A percentile compares a stretch with the other conserved stretches of the same genome.
Evolutionary conservation across 2,329 filamentous ascomycete species (phyloP).

Genomic region (Arthrocladium fulminans): DNA sequence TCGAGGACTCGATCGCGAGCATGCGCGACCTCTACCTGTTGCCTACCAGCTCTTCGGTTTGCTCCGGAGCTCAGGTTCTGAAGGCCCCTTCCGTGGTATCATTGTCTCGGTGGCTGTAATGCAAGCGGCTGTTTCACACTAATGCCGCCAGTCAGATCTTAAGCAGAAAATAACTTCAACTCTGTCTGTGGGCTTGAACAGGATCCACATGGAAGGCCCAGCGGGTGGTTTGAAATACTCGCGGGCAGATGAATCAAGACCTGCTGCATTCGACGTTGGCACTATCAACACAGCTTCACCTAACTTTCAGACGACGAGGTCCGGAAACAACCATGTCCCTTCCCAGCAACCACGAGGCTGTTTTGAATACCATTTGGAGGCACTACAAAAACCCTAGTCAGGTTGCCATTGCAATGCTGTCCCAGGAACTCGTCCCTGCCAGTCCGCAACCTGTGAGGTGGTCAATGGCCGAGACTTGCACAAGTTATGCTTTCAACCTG

Average conservation of each 20-base stretch:
- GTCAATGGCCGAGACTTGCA: neutral
- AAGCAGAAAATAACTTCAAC: neutral
- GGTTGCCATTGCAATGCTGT: neutral
- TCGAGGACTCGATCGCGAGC: no score
- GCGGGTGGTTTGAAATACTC: neutral
- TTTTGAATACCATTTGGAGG: neutral
- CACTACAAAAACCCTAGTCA: neutral
- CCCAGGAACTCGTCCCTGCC: neutral
- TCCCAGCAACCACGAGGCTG: neutral
- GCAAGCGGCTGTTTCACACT: neutral
- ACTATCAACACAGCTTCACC: neutral
- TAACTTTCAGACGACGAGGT: neutral
- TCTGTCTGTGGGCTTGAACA: neutral
- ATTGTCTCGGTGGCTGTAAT: neutral
- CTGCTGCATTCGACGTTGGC: neutral
- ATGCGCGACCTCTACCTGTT: no score
- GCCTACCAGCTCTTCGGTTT: no score
- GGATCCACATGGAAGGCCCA: neutral
- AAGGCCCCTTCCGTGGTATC: no score
- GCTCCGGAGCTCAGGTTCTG: no score
- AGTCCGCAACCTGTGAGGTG: neutral
- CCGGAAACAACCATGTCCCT: conserved; percentile 1
- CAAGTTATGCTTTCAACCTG: neutral
- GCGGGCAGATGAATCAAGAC: neutral
- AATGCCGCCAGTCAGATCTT: neutral